phyloP scores from a whole-genome alignment of 2,329 filamentous ascomycete genomes.

The Zarea fungicola region DNA sequence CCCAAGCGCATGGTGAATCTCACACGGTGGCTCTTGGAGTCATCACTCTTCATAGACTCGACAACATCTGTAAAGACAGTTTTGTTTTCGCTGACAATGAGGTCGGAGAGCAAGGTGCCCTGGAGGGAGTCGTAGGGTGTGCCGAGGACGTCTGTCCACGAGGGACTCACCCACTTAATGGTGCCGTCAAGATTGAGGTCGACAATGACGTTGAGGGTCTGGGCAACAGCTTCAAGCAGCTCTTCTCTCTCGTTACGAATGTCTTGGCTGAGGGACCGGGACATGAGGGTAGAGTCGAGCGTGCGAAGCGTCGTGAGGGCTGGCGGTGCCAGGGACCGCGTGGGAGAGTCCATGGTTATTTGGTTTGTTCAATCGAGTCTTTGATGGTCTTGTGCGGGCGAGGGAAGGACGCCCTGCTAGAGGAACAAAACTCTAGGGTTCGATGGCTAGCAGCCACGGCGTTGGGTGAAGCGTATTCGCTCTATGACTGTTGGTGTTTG shows the following conservation, averaged over 20 bases:
- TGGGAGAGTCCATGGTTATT: slow-evolving; percentile 39
- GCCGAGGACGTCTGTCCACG: slow-evolving; percentile 90
- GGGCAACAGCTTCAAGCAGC: slow-evolving; percentile 89
- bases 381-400: not conserved
- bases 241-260: slow-evolving; percentile 92
- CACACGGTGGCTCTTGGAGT: slow-evolving; percentile 86
- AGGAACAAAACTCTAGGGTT: not conserved
- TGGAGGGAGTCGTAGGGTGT: slow-evolving; percentile 67
- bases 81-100: slow-evolving; percentile 74
- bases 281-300: slow-evolving; percentile 48
- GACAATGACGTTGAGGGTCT: slow-evolving; percentile 93
- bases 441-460: not conserved
- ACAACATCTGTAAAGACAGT: slow-evolving; percentile 76
- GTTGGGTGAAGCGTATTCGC: not conserved
- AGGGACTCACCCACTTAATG: slow-evolving; percentile 94
- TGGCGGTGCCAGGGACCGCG: slow-evolving; percentile 43
- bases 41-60: slow-evolving; percentile 85
- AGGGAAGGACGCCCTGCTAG: not conserved
- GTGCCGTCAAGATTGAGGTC: slow-evolving; percentile 86
- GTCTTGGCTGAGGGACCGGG: slow-evolving; percentile 72
- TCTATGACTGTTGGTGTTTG: slow-evolving; percentile 15
- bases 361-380: slow-evolving; percentile 8
- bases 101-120: slow-evolving; percentile 71
- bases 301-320: slow-evolving; percentile 48
- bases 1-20: slow-evolving; percentile 71